Evolutionary conservation across 768 basidiomycete genomes (phyloP), one percentile per base, ranked within the genome.

Genomic region (Rhodotorula taiwanensis): DNA sequence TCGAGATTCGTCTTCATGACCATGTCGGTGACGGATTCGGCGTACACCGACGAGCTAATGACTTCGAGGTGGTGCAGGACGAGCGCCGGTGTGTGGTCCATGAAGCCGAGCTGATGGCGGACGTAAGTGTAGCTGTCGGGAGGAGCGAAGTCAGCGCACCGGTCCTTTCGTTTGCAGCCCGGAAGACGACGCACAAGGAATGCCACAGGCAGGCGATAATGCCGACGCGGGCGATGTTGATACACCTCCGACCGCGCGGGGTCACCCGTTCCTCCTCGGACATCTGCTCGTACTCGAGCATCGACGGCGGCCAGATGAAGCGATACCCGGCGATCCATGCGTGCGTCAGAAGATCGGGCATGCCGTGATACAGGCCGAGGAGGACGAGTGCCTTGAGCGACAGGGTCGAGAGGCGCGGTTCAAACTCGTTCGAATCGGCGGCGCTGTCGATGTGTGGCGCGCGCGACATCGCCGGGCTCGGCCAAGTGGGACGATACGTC

Each of bases 1-100:
- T 69, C 67, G 33, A 69, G 50, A 44, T 68, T 63, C 9, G 61
- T 67, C 49, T 59, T 55, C 20, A 69, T 36, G 41, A 64, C 55
- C 3, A 34, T 28, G 33, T 69, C 67, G 31, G 59, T 51, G 3
- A 59, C 44, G 7, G 30, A 49, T 9, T 58, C 52, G 28, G 59
- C 47, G 52, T 58, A 57, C 5, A 1, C 15, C 1, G 62, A 64
- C 1, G 28, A 14, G 16, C 31, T 13, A 25, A 69, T 48, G 8
- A 55, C 33, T 20, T 64, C 67, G 62, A 69, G 45, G 28, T 61
- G 59, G 5, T 47, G 42, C 9, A 42, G 59, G 2, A 64, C 44
- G 31, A 64, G 36, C 5, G 57, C 48, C 20, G 49, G 21, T 5
- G 55, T 23, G 20, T 51, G 30, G 34, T 57, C 43, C 52, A 47